phyloP scores from a whole-genome alignment of 495 filamentous ascomycete genomes.

The Geoglossum glabrum region DNA sequence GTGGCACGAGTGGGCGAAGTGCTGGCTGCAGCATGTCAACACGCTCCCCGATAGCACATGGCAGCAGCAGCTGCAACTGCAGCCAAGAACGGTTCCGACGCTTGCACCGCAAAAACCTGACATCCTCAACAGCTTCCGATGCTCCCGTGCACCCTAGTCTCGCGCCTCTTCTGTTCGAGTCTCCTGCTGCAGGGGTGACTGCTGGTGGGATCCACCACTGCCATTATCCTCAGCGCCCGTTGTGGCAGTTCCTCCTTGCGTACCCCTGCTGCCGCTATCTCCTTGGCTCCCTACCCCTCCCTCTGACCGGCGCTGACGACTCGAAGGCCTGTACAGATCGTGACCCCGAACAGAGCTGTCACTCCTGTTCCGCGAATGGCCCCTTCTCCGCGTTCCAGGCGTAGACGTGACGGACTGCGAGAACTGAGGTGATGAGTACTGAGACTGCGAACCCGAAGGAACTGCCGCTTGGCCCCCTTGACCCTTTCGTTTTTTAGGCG shows the following conservation, averaged over 20 bases:
- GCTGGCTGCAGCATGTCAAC: no score
- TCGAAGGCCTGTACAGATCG: neutral
- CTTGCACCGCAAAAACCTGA: neutral
- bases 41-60: no score
- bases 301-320: neutral
- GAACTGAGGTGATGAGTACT: slow-evolving; percentile 22
- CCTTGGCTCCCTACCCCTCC: neutral
- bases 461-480: slow-evolving; percentile 34
- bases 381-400: slow-evolving; percentile 35
- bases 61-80: neutral
- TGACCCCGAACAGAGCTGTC: slow-evolving; percentile 26
- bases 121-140: neutral
- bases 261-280: neutral
- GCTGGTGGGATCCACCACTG: neutral
- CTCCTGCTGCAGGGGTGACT: neutral
- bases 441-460: slow-evolving; percentile 7
- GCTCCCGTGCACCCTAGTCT: neutral
- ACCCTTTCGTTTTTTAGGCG: slow-evolving; percentile 57
- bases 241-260: neutral
- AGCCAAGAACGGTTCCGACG: no score
- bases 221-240: neutral
- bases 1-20: no score
- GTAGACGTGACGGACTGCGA: slow-evolving; percentile 35
- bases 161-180: neutral
- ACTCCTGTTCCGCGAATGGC: slow-evolving; percentile 50